A percentile compares a stretch with the other conserved stretches of the same genome.
phyloP scores from a whole-genome alignment of 306 rosid genomes.

The Carpinus viminea region DNA sequence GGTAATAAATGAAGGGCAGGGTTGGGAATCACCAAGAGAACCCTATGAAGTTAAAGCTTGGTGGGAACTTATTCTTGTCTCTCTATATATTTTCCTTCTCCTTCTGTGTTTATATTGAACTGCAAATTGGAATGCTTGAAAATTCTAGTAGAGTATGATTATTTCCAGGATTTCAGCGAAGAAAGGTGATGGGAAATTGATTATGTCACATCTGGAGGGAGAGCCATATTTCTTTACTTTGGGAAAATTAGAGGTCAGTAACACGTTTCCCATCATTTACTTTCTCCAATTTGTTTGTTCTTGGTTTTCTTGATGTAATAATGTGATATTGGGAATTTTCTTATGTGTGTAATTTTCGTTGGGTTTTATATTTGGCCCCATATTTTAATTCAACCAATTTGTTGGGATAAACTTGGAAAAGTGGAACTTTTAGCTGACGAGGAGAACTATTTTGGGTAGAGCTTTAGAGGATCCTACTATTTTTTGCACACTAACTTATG shows the following conservation, averaged over 20 bases:
- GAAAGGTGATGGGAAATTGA: conserved; percentile 64
- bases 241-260: conserved; percentile 88
- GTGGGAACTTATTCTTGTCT: conserved; percentile 40
- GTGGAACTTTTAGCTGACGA: not conserved
- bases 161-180: conserved; percentile 79
- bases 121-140: conserved; percentile 21
- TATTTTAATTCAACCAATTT: conserved; percentile 1
- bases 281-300: not conserved
- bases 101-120: conserved; percentile 17
- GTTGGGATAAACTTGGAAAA: not conserved
- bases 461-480: not conserved
- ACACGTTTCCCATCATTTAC: conserved; percentile 10
- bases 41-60: conserved; percentile 98
- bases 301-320: not conserved
- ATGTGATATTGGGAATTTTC: conserved; percentile 7
- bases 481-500: conserved; percentile 1
- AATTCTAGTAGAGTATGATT: conserved; percentile 31
- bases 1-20: conserved; percentile 82
- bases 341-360: not conserved
- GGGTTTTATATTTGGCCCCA: conserved; percentile 6
- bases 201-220: conserved; percentile 62
- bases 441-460: conserved; percentile 15
- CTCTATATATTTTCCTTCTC: conserved; percentile 10
- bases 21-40: conserved; percentile 98
- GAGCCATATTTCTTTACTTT: conserved; percentile 85